These are phyloP conservation scores for Colletotrichum sp. DNA, from an alignment of 2,329 filamentous ascomycete genomes.

Conservation along the genomic window DNA sequence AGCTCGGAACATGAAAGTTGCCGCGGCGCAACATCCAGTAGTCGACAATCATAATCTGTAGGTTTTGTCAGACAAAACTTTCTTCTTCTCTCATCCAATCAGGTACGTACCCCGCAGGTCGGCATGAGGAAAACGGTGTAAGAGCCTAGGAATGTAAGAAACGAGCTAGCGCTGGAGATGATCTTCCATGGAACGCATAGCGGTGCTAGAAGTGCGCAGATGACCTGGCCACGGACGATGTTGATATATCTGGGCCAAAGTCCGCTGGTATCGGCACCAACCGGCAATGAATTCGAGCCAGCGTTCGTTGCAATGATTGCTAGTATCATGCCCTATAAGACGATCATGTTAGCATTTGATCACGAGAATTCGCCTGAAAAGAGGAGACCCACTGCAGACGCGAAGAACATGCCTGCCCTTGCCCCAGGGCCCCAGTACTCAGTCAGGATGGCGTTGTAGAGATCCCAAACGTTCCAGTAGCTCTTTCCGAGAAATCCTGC, in stretches of 20 bases:
- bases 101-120: constrained; percentile 27
- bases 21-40: constrained; percentile 35
- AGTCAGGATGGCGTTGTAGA: constrained; percentile 43
- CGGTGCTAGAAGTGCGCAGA: constrained; percentile 33
- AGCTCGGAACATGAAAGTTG: constrained; percentile 36
- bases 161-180: constrained; percentile 22
- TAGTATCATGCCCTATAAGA: background rate
- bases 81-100: no score
- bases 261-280: constrained; percentile 34
- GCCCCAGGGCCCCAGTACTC: constrained; percentile 40
- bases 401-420: constrained; percentile 44
- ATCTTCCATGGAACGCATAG: constrained; percentile 37
- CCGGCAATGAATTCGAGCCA: constrained; percentile 33
- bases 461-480: constrained; percentile 51
- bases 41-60: constrained; percentile 37
- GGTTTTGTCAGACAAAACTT: background rate
- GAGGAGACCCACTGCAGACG: constrained; percentile 24
- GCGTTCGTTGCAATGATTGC: constrained; percentile 25
- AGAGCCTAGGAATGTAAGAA: constrained; percentile 28
- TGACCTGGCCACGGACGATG: constrained; percentile 33
- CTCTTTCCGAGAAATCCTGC: constrained; percentile 35
- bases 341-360: background rate
- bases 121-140: constrained; percentile 37
- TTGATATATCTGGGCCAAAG: constrained; percentile 33
- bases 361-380: accelerated